A percentile compares a stretch with the other conserved stretches of the same genome.
These are phyloP conservation scores for Aspergillus bridgeri DNA, from an alignment of 495 filamentous ascomycete species.

Conservation along the genomic window DNA sequence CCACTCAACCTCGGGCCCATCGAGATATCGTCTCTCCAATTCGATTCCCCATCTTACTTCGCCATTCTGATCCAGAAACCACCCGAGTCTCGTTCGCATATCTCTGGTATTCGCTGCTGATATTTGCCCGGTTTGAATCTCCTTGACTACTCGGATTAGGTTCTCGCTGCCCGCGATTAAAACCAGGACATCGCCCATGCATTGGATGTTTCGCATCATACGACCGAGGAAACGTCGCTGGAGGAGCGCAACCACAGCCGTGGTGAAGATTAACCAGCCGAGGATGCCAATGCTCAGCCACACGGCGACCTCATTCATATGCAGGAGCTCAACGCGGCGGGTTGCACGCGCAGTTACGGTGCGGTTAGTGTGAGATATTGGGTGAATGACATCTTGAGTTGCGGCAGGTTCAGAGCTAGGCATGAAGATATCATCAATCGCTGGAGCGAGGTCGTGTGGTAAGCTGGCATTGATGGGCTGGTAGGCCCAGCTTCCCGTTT, in stretches of 20 bases:
- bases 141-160: neutral
- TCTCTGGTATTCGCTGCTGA: neutral
- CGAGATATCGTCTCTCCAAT: neutral
- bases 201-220: slow-evolving; percentile 20
- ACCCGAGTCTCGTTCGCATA: neutral
- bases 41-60: slow-evolving; percentile 1
- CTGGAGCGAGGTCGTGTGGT: slow-evolving; percentile 13
- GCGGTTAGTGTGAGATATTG: slow-evolving; percentile 21
- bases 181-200: slow-evolving; percentile 19
- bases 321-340: slow-evolving; percentile 26
- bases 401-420: neutral
- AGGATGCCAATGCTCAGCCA: slow-evolving; percentile 36
- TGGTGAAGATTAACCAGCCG: slow-evolving; percentile 28
- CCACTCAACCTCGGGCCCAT: neutral
- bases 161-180: slow-evolving; percentile 4
- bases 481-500: slow-evolving; percentile 27
- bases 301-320: slow-evolving; percentile 30
- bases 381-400: slow-evolving; percentile 20
- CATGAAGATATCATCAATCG: slow-evolving; percentile 9
- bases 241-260: slow-evolving; percentile 19
- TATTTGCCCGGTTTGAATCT: neutral
- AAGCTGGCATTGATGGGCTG: slow-evolving; percentile 30
- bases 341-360: slow-evolving; percentile 14
- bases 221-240: slow-evolving; percentile 21
- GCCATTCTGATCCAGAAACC: neutral